Conservation (phyloP, 805 yeast species). For the Metschnikowia santaceciliae region DNA sequence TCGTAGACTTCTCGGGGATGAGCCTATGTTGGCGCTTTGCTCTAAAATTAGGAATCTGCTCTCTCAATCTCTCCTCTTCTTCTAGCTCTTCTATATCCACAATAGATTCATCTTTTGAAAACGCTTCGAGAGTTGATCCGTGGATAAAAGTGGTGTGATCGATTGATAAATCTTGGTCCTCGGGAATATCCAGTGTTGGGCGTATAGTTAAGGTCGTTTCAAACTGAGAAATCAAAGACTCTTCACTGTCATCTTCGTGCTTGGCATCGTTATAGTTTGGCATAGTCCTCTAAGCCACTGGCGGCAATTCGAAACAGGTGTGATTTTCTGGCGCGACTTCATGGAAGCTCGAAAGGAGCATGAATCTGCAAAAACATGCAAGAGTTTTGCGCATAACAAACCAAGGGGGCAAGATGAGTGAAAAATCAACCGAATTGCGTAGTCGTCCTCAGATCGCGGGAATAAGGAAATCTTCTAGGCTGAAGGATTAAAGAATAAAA, state of each 20-base stretch:
- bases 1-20: conserved; percentile 23
- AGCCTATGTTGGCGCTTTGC: conserved; percentile 30
- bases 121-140: conserved; percentile 24
- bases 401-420: neutral
- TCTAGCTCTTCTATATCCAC: conserved; percentile 34
- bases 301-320: conserved; percentile 1
- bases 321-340: conserved; percentile 2
- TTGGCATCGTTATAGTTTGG: conserved; percentile 2
- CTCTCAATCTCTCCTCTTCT: conserved; percentile 32
- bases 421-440: neutral
- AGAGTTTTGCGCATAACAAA: neutral
- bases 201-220: conserved; percentile 42
- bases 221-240: conserved; percentile 31
- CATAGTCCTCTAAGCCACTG: conserved; percentile 5
- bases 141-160: conserved; percentile 35
- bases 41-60: conserved; percentile 35
- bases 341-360: conserved; percentile 1
- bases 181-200: conserved; percentile 34
- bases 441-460: neutral
- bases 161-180: conserved; percentile 34
- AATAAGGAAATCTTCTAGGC: neutral
- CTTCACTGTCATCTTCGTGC: conserved; percentile 16
- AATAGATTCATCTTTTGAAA: conserved; percentile 29
- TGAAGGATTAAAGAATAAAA: neutral
- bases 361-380: neutral